Evolutionary conservation across 768 basidiomycete species (phyloP), one percentile per base, ranked within the genome.

Genomic region (Lyophyllum atratum): DNA sequence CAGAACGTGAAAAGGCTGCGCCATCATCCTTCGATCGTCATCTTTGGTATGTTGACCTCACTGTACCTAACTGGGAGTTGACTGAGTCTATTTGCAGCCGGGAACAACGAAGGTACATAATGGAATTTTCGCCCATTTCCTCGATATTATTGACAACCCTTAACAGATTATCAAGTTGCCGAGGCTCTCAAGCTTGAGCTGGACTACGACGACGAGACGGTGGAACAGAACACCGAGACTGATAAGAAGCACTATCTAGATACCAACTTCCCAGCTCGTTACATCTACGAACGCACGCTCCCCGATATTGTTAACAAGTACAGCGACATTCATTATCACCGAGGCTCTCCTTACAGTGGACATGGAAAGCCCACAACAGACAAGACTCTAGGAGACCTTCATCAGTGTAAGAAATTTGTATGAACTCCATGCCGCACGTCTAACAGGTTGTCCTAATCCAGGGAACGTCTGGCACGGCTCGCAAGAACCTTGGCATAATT

Each of bases 391-490:
- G 96, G 96, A 10, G 96, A 98, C 72, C 74, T 95, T 25, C 95
- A 97, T 67, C 94, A 97, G 71, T 96, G 93, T 91, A 68, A 64
- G 77, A 4, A 2, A 19, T 45, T 11, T 29, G 22, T 24, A 17
- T 52, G 10, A 12, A 21, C n/a, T 53, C 6, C 21, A n/a, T 19
- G 19, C 21, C 14, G 1, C 17, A 34, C 39, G 29, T 25, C 49
- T 64, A 29, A 48, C 52, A 8, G 33, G 17, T 43, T 56, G 12
- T 44, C 31, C 28, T 25, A 17, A 17, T 37, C 37, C 61, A 88
- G 87, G 89, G 91, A 93, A 94, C 70, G 92, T 96, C 15, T 96
- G 94, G 94, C 94, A 96, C 67, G 94, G 92, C 19, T 79, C 90
- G 2, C 93, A 98, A 68, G 90, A 95, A 66, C 85, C 93, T 0